These are phyloP conservation scores for Vigna angularis DNA, from an alignment of 306 rosid species.

Conservation along the genomic window DNA sequence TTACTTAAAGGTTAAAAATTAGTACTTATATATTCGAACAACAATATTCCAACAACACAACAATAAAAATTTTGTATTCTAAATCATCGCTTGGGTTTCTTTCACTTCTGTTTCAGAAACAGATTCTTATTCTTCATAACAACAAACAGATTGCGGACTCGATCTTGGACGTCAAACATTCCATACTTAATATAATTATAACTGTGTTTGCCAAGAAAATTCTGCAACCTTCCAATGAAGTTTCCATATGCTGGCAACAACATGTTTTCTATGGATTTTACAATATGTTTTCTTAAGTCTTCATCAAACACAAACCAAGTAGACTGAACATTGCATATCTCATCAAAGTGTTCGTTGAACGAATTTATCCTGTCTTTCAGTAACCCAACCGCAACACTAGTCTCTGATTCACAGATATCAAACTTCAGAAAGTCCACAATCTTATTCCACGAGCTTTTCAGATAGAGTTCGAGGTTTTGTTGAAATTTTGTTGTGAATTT, in stretches of 20 bases:
- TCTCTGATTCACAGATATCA: constrained; percentile 44
- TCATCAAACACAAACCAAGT: background rate
- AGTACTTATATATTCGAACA: too few relatives aligned
- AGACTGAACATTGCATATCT: constrained; percentile 20
- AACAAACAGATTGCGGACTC: constrained; percentile 1
- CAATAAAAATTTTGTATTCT: too few relatives aligned
- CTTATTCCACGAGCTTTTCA: constrained; percentile 62
- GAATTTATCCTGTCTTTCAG: constrained; percentile 15
- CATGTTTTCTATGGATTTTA: background rate
- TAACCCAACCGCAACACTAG: background rate
- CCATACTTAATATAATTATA: constrained; percentile 15
- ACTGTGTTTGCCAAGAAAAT: constrained; percentile 16
- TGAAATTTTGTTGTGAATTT: constrained; percentile 30
- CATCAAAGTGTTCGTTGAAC: constrained; percentile 10
- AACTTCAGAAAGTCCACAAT: constrained; percentile 56
- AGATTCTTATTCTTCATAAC: background rate
- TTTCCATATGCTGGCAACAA: constrained; percentile 25
- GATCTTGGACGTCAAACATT: constrained; percentile 4
- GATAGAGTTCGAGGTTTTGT: constrained; percentile 40
- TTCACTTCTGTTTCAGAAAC: too few relatives aligned
- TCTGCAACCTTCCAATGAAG: background rate
- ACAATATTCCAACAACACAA: too few relatives aligned
- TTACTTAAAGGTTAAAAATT: too few relatives aligned
- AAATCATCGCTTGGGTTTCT: too few relatives aligned
- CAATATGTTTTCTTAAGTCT: background rate